Evolutionary conservation across 2,329 filamentous ascomycete genomes (phyloP), one percentile per base, ranked within the genome.

Genomic region (Drechslerella dactyloides): DNA sequence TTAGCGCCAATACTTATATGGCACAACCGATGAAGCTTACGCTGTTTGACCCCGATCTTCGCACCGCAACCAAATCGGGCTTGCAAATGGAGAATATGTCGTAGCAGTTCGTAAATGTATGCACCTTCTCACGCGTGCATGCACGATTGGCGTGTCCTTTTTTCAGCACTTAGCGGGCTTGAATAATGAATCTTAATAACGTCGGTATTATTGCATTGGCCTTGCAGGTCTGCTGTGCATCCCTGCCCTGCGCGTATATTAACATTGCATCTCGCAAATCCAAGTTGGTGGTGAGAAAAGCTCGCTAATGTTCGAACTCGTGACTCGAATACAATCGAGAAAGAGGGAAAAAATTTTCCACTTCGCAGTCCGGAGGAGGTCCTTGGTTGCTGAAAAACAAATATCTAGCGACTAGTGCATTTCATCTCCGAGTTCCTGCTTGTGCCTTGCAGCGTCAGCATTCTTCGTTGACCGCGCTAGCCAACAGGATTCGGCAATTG

Each of bases 391-490:
- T 42, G 37, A 42, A 42, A 42, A 42, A 42, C 37, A 42, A 42
- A 42, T 33, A 33, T 33, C 27, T 33, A 8, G 27, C 8, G 27
- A 3, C 27, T 8, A 8, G 3, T 17, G 33, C 13, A 17, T 6
- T 13, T 6, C 4, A 42, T 42, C 13, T 42, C 0, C 24, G 30
- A 66, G 44, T 69, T 37, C 53, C 46, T 57, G 42, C 54, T 58
- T 54, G 65, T 69, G 40, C 65, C 65, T 69, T 69, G 58, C 65
- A 69, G 65, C 30, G 53, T 24, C 46, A 42, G 46, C 57, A 69
- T 69, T 69, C 65, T 57, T 53, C 35, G 48, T 24, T 40, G 11
- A 5, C 27, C 8, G 27, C 27, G 27, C 44, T 30, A 46, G 53
- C 46, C 7, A 6, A 35, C 58, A 42, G n/a, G n/a, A 13, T 13